Base-by-base conservation (phyloP, 257 asterid genomes). In the Plectranthus barbatus region DNA sequence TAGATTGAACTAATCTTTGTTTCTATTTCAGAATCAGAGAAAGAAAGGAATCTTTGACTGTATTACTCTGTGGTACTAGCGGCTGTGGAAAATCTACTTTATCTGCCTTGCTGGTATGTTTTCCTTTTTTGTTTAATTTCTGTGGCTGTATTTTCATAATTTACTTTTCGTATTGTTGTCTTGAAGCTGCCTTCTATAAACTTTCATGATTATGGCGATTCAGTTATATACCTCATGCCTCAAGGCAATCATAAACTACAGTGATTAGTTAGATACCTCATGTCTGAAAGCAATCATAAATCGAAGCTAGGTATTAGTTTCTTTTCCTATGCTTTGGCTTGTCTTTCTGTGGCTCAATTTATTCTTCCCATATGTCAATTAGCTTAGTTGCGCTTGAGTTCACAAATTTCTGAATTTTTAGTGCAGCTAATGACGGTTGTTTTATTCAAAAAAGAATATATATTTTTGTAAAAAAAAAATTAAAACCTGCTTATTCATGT, bases 81-180 rank as follows among this genome's bases (percentile, higher is more conserved):
- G 99, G 99, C 67, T 93, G 99, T 70, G 99, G 99, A 65, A 93
- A 93, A 81, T 93, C 99, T 69, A 93, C 99, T 56, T 83, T 93
- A 73, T 93, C 99, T 66, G 99, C 99, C 31, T 85, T 93, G 80
- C 94, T 93, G 94, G 99, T 93, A 72, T 58, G 89, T 68, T 56
- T 68, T 56, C 11, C 26, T 39, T 62, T 60, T 26, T 26, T 26
- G 5, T 26, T 26, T 26, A 26, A 2, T 1, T 26, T 56, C 33
- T 10, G 31, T 29, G 20, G 20, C 9, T 11, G 39, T 45, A 7
- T 68, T 40, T 37, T 33, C 41, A 17, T 52, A 20, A 56, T 65
- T 42, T 46, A 36, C 24, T 39, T 37, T 48, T 64, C 26, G 18
- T 23, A 21, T 66, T 8, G 23, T 56, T 60, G 39, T 33, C 59